phyloP scores from a whole-genome alignment of 1,284 basidiomycete species.

The Lignosus rhinocerotis region DNA sequence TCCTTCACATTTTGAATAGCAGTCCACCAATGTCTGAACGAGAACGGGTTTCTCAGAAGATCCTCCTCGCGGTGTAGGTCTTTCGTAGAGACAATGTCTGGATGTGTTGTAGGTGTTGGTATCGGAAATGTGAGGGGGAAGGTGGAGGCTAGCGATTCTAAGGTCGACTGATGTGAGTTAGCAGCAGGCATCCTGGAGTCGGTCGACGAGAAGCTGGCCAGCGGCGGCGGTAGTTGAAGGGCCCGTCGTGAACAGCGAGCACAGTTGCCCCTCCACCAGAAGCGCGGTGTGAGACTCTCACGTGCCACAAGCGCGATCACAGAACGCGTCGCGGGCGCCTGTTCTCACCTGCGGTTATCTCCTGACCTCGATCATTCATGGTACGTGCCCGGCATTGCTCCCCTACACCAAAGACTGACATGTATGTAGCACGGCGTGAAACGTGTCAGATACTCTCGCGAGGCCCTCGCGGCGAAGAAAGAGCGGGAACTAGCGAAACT shows the following conservation, averaged over 20 bases:
- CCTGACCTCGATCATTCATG: constrained; percentile 6
- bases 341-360: constrained; percentile 3
- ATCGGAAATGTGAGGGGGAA: constrained; percentile 87
- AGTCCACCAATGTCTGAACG: constrained; percentile 90
- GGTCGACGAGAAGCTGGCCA: background rate
- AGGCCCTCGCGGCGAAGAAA: constrained; percentile 66
- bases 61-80: constrained; percentile 94
- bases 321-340: constrained; percentile 9
- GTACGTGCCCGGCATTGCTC: constrained; percentile 1
- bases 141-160: constrained; percentile 52
- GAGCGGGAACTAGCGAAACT: constrained; percentile 75
- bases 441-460: constrained; percentile 61
- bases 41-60: constrained; percentile 89
- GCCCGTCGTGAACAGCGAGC: constrained; percentile 1
- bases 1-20: constrained; percentile 83
- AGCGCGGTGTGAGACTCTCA: constrained; percentile 5
- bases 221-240: background rate
- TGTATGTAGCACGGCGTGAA: constrained; percentile 73
- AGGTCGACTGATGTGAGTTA: constrained; percentile 21
- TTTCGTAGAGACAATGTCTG: constrained; percentile 71
- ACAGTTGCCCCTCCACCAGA: background rate
- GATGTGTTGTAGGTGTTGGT: constrained; percentile 79
- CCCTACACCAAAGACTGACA: background rate
- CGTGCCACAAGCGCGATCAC: constrained; percentile 17
- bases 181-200: constrained; percentile 50